A percentile compares a stretch with the other conserved stretches of the same genome.
phyloP scores from a whole-genome alignment of 129 eudicot species.

The Mikania micrantha region DNA sequence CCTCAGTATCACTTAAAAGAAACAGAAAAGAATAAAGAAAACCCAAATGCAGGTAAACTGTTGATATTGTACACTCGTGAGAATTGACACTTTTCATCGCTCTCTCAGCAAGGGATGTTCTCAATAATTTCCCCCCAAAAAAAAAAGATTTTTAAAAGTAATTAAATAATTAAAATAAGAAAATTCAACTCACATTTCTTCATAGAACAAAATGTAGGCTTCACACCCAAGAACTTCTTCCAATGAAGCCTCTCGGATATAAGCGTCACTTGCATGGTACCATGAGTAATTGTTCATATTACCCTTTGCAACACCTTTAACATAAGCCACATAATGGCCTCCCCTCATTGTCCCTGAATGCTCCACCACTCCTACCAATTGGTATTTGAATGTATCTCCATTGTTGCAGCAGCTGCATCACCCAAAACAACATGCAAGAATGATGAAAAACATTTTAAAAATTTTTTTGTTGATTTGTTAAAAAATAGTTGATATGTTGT shows the following conservation, averaged over 20 bases:
- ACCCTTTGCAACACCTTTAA: conserved; percentile 42
- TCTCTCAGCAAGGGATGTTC: conserved; percentile 13
- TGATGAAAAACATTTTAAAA: background rate
- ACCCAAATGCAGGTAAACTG: conserved; percentile 14
- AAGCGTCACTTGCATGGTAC: conserved; percentile 81
- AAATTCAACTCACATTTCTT: conserved; percentile 34
- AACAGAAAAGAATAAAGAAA: background rate
- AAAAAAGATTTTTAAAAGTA: conserved; percentile 8
- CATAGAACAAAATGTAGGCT: conserved; percentile 87
- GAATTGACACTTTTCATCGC: conserved; percentile 15
- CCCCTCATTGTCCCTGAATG: conserved; percentile 83
- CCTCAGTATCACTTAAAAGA: background rate
- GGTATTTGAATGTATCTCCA: conserved; percentile 37
- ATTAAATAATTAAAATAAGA: background rate
- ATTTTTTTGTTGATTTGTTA: background rate
- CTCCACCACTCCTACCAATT: conserved; percentile 87
- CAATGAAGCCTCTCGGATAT: conserved; percentile 52
- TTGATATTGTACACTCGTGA: conserved; percentile 30
- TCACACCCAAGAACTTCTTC: conserved; percentile 72
- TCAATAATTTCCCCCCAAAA: conserved; percentile 19
- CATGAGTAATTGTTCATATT: conserved; percentile 30
- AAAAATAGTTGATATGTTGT: too few relatives aligned
- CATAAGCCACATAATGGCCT: conserved; percentile 90
- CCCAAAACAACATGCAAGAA: background rate
- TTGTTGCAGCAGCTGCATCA: conserved; percentile 46